phyloP scores from a whole-genome alignment of 805 yeast species.

The Yamadazyma paraphyllophila region DNA sequence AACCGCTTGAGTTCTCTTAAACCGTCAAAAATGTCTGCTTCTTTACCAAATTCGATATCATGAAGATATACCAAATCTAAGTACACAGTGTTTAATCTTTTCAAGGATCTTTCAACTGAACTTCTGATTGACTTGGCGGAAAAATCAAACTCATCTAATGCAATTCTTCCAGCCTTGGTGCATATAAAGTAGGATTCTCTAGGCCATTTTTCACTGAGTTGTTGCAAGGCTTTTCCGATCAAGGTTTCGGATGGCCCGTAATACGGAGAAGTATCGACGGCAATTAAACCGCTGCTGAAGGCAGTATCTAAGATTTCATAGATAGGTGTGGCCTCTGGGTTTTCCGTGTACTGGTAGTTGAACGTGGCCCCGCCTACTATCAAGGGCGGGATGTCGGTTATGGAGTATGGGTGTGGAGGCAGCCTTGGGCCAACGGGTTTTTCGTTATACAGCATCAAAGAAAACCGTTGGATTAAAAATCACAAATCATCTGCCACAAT shows the following conservation, averaged over 20 bases:
- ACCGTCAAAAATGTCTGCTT: conserved; percentile 57
- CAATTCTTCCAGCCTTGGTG: conserved; percentile 83
- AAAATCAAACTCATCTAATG: conserved; percentile 72
- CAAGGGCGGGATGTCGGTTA: conserved; percentile 50
- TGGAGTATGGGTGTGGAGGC: conserved; percentile 22
- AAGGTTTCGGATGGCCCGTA: conserved; percentile 85
- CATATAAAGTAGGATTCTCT: conserved; percentile 69
- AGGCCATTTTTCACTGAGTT: conserved; percentile 29
- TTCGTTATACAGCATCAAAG: neutral
- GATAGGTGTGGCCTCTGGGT: conserved; percentile 62
- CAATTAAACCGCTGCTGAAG: conserved; percentile 64
- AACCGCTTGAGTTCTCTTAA: conserved; percentile 56
- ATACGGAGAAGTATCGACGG: conserved; percentile 90
- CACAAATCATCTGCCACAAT: neutral
- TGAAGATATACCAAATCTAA: conserved; percentile 84
- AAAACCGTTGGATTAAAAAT: neutral
- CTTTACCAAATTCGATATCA: conserved; percentile 78
- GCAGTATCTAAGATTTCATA: conserved; percentile 57
- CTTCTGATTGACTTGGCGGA: conserved; percentile 54
- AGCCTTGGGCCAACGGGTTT: conserved; percentile 20
- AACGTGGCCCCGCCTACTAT: conserved; percentile 88
- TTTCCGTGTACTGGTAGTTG: conserved; percentile 72
- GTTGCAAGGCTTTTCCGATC: conserved; percentile 61
- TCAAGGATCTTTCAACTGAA: conserved; percentile 65
- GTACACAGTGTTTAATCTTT: conserved; percentile 63